phyloP scores from a whole-genome alignment of 2,329 filamentous ascomycete species.

The Fusarium haematococcum region DNA sequence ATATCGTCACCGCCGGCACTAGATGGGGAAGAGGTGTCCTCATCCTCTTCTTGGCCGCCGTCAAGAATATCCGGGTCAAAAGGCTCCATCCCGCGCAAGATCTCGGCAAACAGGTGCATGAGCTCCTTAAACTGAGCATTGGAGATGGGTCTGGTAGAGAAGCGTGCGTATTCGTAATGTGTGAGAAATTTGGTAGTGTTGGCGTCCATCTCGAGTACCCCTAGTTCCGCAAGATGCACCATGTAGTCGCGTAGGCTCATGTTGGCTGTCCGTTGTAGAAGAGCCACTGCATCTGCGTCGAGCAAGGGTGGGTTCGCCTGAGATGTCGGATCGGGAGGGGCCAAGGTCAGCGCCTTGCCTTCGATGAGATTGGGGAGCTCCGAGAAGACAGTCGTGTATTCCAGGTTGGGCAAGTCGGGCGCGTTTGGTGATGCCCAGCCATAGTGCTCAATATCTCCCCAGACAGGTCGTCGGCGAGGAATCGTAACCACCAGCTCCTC shows the following conservation, averaged over 20 bases:
- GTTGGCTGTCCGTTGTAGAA: conserved; percentile 76
- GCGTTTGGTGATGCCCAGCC: conserved; percentile 89
- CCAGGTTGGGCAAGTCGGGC: conserved; percentile 80
- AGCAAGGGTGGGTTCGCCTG: conserved; percentile 59
- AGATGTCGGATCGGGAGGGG: conserved; percentile 65
- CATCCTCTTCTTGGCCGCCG: conserved; percentile 43
- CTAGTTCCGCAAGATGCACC: conserved; percentile 74
- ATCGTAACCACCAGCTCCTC: conserved; percentile 61
- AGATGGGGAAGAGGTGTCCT: conserved; percentile 46
- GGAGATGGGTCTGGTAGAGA: conserved; percentile 76
- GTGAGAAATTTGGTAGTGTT: conserved; percentile 73
- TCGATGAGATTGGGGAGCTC: conserved; percentile 93
- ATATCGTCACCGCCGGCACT: conserved; percentile 61
- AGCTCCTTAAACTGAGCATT: conserved; percentile 79
- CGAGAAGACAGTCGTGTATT: conserved; percentile 83
- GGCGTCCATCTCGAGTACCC: conserved; percentile 64
- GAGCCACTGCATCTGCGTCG: conserved; percentile 74
- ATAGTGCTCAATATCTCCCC: conserved; percentile 86
- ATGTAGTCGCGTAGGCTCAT: conserved; percentile 87
- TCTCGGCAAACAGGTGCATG: conserved; percentile 86
- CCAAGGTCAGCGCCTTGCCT: conserved; percentile 90
- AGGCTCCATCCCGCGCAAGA: conserved; percentile 80
- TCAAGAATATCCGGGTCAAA: conserved; percentile 67
- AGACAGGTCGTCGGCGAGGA: conserved; percentile 65
- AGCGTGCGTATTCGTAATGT: conserved; percentile 86